Conservation (phyloP, 225 moss, liverwort and hornwort genomes). For the Pleurozium schreberi region DNA sequence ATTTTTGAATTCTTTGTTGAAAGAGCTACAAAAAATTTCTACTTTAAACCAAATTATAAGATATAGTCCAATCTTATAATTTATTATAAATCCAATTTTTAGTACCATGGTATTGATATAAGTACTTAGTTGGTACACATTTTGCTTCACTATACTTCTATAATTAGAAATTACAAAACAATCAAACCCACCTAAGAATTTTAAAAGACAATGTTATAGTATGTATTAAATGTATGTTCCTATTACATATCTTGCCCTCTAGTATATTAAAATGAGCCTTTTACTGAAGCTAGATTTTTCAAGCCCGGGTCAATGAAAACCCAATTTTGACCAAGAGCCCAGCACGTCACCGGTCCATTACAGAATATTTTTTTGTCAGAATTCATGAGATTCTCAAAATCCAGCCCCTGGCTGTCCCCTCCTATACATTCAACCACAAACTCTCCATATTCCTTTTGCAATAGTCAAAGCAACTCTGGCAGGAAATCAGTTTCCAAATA, state of each 20-base stretch:
- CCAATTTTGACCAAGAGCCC: background rate
- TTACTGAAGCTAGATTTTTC: background rate
- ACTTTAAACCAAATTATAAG: too few species aligned
- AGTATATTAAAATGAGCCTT: background rate
- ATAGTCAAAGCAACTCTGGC: background rate
- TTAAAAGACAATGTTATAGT: background rate
- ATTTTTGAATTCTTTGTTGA: too few species aligned
- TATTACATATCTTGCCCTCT: background rate
- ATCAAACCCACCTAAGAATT: background rate
- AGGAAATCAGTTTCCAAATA: background rate
- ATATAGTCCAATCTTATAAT: too few species aligned
- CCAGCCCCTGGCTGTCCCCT: background rate
- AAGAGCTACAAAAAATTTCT: too few species aligned
- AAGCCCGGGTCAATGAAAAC: background rate
- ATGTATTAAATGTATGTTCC: background rate
- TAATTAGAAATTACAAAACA: background rate
- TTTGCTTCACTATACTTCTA: background rate
- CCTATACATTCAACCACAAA: background rate
- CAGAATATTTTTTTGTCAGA: too few species aligned
- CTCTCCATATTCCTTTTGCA: background rate
- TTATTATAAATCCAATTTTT: too few species aligned
- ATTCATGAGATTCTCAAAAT: background rate
- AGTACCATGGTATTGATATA: too few species aligned
- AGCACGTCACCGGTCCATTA: background rate
- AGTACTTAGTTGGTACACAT: background rate